Percentiles rank a stretch among this genome's conserved stretches.
Conservation (phyloP, 306 rosid genomes). For the Quercus gilva region DNA sequence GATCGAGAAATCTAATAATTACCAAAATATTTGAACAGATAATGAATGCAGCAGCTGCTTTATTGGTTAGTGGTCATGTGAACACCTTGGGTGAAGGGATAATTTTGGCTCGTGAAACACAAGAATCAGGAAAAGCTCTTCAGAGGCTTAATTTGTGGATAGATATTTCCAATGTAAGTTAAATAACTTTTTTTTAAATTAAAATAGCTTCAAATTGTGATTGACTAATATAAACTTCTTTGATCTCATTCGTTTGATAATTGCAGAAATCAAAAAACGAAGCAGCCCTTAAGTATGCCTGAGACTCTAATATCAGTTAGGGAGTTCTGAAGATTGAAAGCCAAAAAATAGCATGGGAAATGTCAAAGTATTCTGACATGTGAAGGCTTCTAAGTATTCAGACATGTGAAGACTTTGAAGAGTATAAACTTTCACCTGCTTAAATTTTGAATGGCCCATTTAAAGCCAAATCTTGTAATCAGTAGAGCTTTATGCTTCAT, state of each 20-base stretch:
- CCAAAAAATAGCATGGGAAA: too few relatives aligned
- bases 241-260: constrained; percentile 1
- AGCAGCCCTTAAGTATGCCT: too few relatives aligned
- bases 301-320: too few relatives aligned
- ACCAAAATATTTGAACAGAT: constrained; percentile 41
- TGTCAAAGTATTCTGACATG: too few relatives aligned
- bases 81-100: constrained; percentile 70
- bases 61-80: constrained; percentile 65
- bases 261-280: constrained; percentile 42
- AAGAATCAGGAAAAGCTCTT: constrained; percentile 74
- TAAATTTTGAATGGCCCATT: too few relatives aligned
- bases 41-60: constrained; percentile 88
- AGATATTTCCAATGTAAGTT: constrained; percentile 61
- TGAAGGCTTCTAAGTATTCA: too few relatives aligned
- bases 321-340: too few relatives aligned
- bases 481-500: too few relatives aligned
- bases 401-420: too few relatives aligned
- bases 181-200: constrained; percentile 2
- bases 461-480: too few relatives aligned
- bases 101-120: constrained; percentile 67
- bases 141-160: constrained; percentile 69
- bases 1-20: not conserved
- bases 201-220: not conserved
- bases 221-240: not conserved
- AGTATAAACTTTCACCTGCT: too few relatives aligned